Conservation (phyloP, 2,329 filamentous ascomycete species). For the Phaeoacremonium minimum region DNA sequence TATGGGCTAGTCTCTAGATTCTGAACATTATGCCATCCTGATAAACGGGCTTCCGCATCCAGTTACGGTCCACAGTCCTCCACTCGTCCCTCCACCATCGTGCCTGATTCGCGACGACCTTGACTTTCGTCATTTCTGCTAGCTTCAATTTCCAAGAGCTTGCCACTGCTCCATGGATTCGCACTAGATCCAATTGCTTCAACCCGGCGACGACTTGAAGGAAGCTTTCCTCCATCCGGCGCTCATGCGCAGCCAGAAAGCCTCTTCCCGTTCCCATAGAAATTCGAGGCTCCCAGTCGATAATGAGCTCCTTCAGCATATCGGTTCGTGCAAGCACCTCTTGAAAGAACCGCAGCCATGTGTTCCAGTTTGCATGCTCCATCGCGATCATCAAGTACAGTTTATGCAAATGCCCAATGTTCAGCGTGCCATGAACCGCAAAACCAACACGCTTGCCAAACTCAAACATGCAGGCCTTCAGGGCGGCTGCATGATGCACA, state of each 20-base stretch:
- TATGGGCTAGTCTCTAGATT: too few relatives aligned
- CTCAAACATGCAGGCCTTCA: slow-evolving; percentile 18
- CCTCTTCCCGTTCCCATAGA: slow-evolving; percentile 6
- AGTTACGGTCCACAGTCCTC: too few relatives aligned
- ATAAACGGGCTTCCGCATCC: too few relatives aligned
- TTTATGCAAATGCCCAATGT: slow-evolving; percentile 16
- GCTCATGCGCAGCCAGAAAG: slow-evolving; percentile 3
- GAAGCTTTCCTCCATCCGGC: slow-evolving; percentile 17
- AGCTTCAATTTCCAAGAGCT: slow-evolving; percentile 13
- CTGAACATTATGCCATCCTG: too few relatives aligned
- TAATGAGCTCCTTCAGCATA: slow-evolving; percentile 14
- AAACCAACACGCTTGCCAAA: slow-evolving; percentile 19
- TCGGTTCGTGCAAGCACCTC: slow-evolving; percentile 11
- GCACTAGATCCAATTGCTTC: slow-evolving; percentile 10
- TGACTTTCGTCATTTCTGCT: slow-evolving; percentile 3
- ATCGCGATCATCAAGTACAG: slow-evolving; percentile 18
- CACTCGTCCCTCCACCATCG: background rate
- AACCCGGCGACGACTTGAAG: slow-evolving; percentile 11
- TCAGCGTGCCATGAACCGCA: slow-evolving; percentile 20
- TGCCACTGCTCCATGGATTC: slow-evolving; percentile 16
- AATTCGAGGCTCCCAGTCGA: slow-evolving; percentile 23
- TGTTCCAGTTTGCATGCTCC: slow-evolving; percentile 24
- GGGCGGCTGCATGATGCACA: slow-evolving; percentile 17
- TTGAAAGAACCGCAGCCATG: slow-evolving; percentile 21
- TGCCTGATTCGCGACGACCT: background rate